Conservation (phyloP, 2,329 filamentous ascomycete species). For the Pseudocercospora fuligena region DNA sequence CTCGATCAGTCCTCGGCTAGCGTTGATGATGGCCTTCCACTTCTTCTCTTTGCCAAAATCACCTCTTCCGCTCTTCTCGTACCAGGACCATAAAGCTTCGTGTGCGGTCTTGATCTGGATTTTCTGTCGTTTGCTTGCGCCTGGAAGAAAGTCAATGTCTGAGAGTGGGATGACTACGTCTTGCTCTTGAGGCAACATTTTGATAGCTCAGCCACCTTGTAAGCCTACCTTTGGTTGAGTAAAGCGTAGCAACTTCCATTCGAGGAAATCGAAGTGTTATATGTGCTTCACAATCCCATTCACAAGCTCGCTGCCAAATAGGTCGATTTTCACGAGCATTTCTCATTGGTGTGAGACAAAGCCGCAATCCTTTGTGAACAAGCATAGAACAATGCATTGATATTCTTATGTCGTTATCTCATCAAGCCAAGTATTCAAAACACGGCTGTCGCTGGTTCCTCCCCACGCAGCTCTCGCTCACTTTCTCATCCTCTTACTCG, state of each 20-base stretch:
- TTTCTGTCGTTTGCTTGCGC: not conserved
- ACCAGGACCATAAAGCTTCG: not conserved
- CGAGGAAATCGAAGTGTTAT: not conserved
- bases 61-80: not conserved
- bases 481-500: not conserved
- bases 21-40: not conserved
- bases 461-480: not conserved
- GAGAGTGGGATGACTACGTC: not conserved
- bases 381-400: not conserved
- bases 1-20: not conserved
- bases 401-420: not conserved
- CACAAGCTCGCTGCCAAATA: not conserved
- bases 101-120: not conserved
- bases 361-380: not conserved
- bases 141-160: constrained; percentile 7
- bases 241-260: not conserved
- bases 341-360: not conserved
- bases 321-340: not conserved
- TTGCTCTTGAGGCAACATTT: not conserved
- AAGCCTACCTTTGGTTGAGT: not conserved
- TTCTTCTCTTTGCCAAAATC: not conserved
- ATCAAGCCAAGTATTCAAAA: not conserved
- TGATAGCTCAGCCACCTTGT: not conserved
- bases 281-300: not conserved
- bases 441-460: not conserved